Base-by-base conservation (phyloP, 1,284 basidiomycete species). In the Singerocomus inundabilis region DNA sequence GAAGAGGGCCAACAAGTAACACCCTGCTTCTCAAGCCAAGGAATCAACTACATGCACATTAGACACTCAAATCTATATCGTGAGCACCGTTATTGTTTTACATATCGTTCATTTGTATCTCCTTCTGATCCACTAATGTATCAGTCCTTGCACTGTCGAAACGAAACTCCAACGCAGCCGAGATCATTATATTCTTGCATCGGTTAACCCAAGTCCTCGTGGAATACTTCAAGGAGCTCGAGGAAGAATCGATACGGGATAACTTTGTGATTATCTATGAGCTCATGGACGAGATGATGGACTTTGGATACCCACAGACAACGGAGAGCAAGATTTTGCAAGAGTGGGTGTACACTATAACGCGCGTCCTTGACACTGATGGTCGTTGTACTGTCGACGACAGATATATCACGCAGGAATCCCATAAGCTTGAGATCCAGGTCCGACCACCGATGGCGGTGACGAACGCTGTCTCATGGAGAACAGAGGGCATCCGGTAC, bases 221-320 rank as follows among this genome's bases (percentile, higher is more conserved):
- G 47, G 97, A 98, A 68, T 99, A 99, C 79, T 99, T 99, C 78
- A 98, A 98, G 72, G 95, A 98, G 70, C 83, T 99, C 16, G 97
- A 99, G 70, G 97, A 99, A 65, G 97, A 99, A 74, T 96, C 92
- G 33, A 98, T 99, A 68, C 81, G 96, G 15, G 97, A 99, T 73
- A 99, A 99, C 71, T 98, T 98, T 69, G 94, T 97, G 46, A 95
- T 97, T 69, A 96, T 98, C 48, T 97, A 95, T 69, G 94, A 97
- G 68, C 82, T 99, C 44, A 81, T 99, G 74, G 97, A 99, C 67
- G 96, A 99, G 77, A 98, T 99, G 93, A 98, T 99, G 95, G 96
- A 99, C 75, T 99, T 98, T 74, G 97, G 97, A 12, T 98, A 93
- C 69, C 96, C 96, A 0, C 97, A 99, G 71, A 99, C 97, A 26